Base-by-base conservation (phyloP, 345 rosid genomes). In the Arabis hirsuta region DNA sequence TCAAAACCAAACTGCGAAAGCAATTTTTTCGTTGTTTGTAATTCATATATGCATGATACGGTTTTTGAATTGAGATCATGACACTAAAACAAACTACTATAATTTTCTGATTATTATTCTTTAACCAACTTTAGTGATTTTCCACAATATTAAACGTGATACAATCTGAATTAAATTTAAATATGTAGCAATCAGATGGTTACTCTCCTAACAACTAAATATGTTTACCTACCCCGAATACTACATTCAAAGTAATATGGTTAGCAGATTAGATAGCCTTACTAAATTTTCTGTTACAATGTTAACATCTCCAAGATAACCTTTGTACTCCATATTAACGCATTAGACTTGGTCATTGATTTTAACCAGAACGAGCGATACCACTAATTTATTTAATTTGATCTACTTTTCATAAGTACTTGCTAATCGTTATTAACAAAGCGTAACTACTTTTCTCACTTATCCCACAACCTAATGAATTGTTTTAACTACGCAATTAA, bases 391-490 rank as follows among this genome's bases (percentile, higher is more conserved):
- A 38, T 38, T 59, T 59, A 22, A 26, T 44, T 68, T 16, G 38
- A 5, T 36, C 26, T 11, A 60, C 26, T 8, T 34, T 31, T 27
- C 13, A 51, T 39, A 55, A 22, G 26, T 59, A 22, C 46, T 61
- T 54, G 32, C 53, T 67, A 45, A 34, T 67, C 67, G 29, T 65
- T 38, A 47, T 38, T 16, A 48, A 48, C 41, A 68, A 61, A 34
- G 65, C 57, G 9, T 51, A 53, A 36, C 65, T 27, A 68, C 74
- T 63, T 51, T 69, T 41, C 67, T 71, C 38, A 53, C 62, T 53
- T 31, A 52, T 55, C 54, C 55, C 29, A 46, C 29, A 45, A 63
- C 70, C 64, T 72, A 55, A 73, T 36, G 29, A 41, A 9, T 9
- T 13, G 24, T 7, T 22, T 3, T 0, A 59, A 54, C 41, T 24